Base-by-base conservation (phyloP, 2,329 filamentous ascomycete genomes). In the Pleoardoris graminearum region DNA sequence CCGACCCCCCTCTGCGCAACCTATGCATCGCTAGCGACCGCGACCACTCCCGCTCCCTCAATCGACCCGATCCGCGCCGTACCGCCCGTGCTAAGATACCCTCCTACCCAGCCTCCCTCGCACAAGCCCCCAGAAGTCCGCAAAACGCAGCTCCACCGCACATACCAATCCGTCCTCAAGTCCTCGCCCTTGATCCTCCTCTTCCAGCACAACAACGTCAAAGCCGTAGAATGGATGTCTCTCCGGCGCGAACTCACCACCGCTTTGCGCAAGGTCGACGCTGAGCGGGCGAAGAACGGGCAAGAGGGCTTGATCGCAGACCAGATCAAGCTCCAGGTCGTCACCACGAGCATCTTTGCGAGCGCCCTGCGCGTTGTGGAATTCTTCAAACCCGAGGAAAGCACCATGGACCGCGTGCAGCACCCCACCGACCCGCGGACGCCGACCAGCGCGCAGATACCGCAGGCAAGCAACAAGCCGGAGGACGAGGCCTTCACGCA, bases 311-410 rank as follows among this genome's bases (percentile, higher is more conserved):
- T 90, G 29, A 50, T 42, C 23, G 80, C 82, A n/a, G 75, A 82
- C 1, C 76, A 79, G 33, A 81, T 94, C 60, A 87, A 90, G 74
- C 72, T 97, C 22, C 88, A 95, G 72, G 89, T 96, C 22, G 79
- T 99, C 50, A 88, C 94, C 69, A 94, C 90, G 12, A 89, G 90
- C 68, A 95, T 99, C 68, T 90, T 99, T 70, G 86, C 87, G 60
- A 85, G 90, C 16, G 92, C 93, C 1, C 78, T 97, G 56, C 87
- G 88, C 60, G 84, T 97, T 46, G 86, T 92, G 55, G 93, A 97
- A 69, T 95, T 91, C 75, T 95, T 82, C 71, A 63, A 76, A 29
- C 76, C 78, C 1, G 61, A 63, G 29, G 50, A 57, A 19, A 53
- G 50, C 5, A 54, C 48, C 8, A 43, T 61, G 32, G 62, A 61